Evolutionary conservation across 768 basidiomycete genomes (phyloP).

Genomic region (Leucocoprinus leucothites): DNA sequence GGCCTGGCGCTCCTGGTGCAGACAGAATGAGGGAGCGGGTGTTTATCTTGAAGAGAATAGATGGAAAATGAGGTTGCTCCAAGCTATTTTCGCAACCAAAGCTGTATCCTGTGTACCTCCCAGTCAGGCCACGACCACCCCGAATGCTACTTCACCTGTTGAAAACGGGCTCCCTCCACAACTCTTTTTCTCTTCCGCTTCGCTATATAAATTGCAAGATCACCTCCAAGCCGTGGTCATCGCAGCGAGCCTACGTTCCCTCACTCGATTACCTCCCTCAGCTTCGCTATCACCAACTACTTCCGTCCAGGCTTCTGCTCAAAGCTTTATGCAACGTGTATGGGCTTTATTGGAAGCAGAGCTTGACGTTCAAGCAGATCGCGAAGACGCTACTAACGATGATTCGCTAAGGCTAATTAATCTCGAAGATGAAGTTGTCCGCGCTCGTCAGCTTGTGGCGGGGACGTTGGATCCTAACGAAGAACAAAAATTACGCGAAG

Average conservation of each 20-base stretch:
- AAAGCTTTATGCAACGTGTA: conserved; percentile 53
- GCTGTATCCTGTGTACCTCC: conserved; percentile 40
- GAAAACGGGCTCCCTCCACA: conserved; percentile 58
- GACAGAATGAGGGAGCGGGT: neutral
- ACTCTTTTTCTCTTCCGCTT: conserved; percentile 56
- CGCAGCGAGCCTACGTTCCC: conserved; percentile 54
- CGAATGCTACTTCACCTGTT: neutral
- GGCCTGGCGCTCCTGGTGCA: conserved; percentile 31
- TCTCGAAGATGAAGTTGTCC: conserved; percentile 72
- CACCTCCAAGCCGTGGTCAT: conserved; percentile 69
- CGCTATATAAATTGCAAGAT: conserved; percentile 61
- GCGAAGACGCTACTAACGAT: conserved; percentile 15
- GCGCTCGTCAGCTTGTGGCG: conserved; percentile 35
- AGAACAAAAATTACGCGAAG: conserved; percentile 51
- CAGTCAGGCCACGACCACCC: neutral
- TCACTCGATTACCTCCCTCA: conserved; percentile 41
- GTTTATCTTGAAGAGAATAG: conserved; percentile 17
- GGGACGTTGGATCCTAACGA: conserved; percentile 32
- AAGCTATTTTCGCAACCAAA: conserved; percentile 35
- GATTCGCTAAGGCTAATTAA: conserved; percentile 57
- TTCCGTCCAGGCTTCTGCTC: conserved; percentile 12
- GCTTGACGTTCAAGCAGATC: conserved; percentile 16
- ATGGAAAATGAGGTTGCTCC: conserved; percentile 50
- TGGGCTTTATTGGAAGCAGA: conserved; percentile 53
- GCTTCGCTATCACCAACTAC: neutral